Percentiles rank a stretch among this genome's conserved stretches.
phyloP scores from a whole-genome alignment of 2,329 filamentous ascomycete species.

The Shiraia bambusicola region DNA sequence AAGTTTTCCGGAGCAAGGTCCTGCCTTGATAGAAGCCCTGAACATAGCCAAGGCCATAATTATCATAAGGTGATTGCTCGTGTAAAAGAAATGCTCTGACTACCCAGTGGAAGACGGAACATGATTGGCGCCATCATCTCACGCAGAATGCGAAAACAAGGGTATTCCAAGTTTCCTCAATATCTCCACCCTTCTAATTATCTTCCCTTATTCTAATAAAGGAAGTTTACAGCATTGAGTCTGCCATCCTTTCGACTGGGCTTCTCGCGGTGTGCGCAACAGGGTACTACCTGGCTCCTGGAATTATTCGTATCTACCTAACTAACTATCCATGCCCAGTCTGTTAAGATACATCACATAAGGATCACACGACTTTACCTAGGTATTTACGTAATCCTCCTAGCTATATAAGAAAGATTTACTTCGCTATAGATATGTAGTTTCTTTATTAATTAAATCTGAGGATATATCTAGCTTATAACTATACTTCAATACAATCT shows the following conservation, averaged over 20 bases:
- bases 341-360: slow-evolving; percentile 53
- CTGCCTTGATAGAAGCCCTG: too few relatives aligned
- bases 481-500: too few relatives aligned
- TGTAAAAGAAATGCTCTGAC: too few relatives aligned
- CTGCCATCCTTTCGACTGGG: slow-evolving; percentile 1
- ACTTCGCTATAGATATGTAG: too few relatives aligned
- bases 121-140: slow-evolving; percentile 8
- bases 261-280: slow-evolving; percentile 9
- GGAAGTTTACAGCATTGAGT: slow-evolving; percentile 7
- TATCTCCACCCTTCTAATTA: background rate
- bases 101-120: background rate
- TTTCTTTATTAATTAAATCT: too few relatives aligned
- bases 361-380: too few relatives aligned
- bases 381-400: too few relatives aligned
- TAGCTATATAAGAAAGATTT: too few relatives aligned
- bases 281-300: slow-evolving; percentile 18
- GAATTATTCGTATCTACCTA: slow-evolving; percentile 54
- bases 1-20: too few relatives aligned
- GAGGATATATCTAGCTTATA: too few relatives aligned
- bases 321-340: slow-evolving; percentile 52
- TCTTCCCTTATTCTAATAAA: background rate
- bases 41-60: too few relatives aligned
- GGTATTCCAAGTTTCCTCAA: background rate
- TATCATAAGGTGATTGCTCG: too few relatives aligned
- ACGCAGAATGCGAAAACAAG: slow-evolving; percentile 5